phyloP scores from a whole-genome alignment of 495 filamentous ascomycete species.

The Penicillium ochrochloron region DNA sequence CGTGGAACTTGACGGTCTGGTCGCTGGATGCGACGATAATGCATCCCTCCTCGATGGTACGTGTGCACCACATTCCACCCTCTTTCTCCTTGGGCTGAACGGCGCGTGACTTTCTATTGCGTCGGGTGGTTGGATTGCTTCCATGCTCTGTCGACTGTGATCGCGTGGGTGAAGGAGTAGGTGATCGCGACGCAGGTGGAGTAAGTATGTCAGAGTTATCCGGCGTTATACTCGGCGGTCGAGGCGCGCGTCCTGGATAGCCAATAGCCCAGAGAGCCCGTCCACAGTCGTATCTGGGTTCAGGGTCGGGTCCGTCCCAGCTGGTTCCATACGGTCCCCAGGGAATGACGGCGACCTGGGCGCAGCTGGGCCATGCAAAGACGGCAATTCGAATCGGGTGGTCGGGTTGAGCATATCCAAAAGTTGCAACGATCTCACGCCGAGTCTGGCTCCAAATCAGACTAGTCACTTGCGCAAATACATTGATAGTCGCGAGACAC shows the following conservation, averaged over 20 bases:
- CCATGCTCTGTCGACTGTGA: conserved; percentile 7
- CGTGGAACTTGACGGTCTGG: conserved; percentile 93
- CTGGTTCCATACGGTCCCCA: conserved; percentile 84
- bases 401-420: conserved; percentile 94
- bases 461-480: conserved; percentile 90
- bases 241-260: conserved; percentile 47
- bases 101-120: conserved; percentile 11
- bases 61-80: conserved; percentile 56
- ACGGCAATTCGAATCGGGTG: conserved; percentile 91
- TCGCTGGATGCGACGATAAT: conserved; percentile 94
- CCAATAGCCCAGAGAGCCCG: conserved; percentile 54
- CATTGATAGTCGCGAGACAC: conserved; percentile 86
- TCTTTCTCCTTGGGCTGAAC: conserved; percentile 50
- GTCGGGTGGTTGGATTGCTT: conserved; percentile 1
- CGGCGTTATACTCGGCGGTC: conserved; percentile 15
- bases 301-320: conserved; percentile 59
- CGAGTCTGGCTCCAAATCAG: conserved; percentile 88
- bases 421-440: conserved; percentile 88
- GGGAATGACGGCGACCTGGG: conserved; percentile 84
- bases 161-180: conserved; percentile 1
- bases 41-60: conserved; percentile 82
- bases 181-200: conserved; percentile 1
- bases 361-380: conserved; percentile 94
- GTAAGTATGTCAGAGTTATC: conserved; percentile 21
- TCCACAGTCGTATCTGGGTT: conserved; percentile 35